phyloP scores from a whole-genome alignment of 176 grass and related monocot genomes.

The Eleusine coracana region DNA sequence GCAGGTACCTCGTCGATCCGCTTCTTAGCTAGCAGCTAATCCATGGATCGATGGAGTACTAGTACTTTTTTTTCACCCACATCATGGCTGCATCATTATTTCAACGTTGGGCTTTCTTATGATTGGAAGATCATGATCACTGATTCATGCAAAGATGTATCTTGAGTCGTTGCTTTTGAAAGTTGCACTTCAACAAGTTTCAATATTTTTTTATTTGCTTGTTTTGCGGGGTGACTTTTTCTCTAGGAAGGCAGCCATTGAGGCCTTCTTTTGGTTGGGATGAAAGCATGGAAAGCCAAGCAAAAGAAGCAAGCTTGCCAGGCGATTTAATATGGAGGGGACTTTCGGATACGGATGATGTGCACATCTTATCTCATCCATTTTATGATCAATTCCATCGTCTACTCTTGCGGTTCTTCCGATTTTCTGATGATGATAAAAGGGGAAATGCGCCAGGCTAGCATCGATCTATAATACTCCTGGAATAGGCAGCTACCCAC shows the following conservation, averaged over 20 bases:
- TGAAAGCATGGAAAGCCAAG: constrained; percentile 34
- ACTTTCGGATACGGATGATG: constrained; percentile 27
- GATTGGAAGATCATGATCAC: not conserved
- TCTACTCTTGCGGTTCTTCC: not conserved
- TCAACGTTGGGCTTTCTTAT: not conserved
- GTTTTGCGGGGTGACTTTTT: constrained; percentile 22
- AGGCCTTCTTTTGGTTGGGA: not conserved
- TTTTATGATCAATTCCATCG: constrained; percentile 33
- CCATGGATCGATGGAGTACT: not conserved
- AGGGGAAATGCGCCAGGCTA: not conserved
- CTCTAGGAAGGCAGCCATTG: constrained; percentile 32
- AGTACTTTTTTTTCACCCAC: not conserved
- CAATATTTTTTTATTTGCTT: not conserved
- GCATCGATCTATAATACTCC: not conserved
- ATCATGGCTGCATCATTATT: not conserved
- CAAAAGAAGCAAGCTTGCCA: constrained; percentile 30
- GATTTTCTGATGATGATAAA: not conserved
- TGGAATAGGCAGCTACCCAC: not conserved
- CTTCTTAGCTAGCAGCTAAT: constrained; percentile 45
- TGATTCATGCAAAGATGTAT: not conserved
- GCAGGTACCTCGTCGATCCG: constrained; percentile 49
- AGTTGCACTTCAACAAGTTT: not conserved
- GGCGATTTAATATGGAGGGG: constrained; percentile 15
- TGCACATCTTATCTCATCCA: constrained; percentile 43
- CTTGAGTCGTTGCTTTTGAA: constrained; percentile 33